These are phyloP conservation scores for Serpula lacrymans DNA, from an alignment of 768 basidiomycete genomes.

Conservation along the genomic window DNA sequence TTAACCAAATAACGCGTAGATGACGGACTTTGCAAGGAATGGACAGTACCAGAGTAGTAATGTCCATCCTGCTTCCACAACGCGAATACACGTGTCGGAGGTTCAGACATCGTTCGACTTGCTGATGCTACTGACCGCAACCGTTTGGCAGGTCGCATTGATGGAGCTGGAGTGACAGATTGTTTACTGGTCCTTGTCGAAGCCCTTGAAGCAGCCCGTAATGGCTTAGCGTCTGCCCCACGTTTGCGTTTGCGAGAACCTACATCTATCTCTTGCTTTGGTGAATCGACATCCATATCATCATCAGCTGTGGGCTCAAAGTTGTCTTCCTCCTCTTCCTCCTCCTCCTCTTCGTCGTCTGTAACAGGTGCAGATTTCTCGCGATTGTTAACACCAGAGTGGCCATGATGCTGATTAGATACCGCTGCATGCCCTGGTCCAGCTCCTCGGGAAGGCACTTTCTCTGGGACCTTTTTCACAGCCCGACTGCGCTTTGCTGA, in stretches of 20 bases:
- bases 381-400: too few species aligned
- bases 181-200: conserved; percentile 24
- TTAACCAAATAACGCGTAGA: conserved; percentile 41
- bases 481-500: conserved; percentile 14
- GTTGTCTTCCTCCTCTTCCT: conserved; percentile 39
- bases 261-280: conserved; percentile 15
- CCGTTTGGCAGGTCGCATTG: conserved; percentile 35
- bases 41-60: conserved; percentile 60
- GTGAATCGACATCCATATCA: conserved; percentile 30
- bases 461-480: conserved; percentile 10
- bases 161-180: conserved; percentile 23
- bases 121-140: conserved; percentile 36
- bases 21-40: conserved; percentile 27
- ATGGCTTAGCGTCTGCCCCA: conserved; percentile 21
- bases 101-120: conserved; percentile 11
- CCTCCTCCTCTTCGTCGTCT: conserved; percentile 33
- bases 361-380: too few species aligned
- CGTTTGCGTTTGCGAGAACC: conserved; percentile 48
- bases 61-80: conserved; percentile 58
- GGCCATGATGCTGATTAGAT: too few species aligned
- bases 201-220: conserved; percentile 18
- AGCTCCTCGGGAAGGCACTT: too few species aligned
- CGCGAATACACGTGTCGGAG: conserved; percentile 64
- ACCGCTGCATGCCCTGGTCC: too few species aligned
- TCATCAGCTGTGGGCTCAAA: conserved; percentile 43